Percentiles rank a stretch among this genome's conserved stretches.
Evolutionary conservation across 805 yeast genomes (phyloP).

Genomic region (Wickerhamiella alocasiicola): DNA sequence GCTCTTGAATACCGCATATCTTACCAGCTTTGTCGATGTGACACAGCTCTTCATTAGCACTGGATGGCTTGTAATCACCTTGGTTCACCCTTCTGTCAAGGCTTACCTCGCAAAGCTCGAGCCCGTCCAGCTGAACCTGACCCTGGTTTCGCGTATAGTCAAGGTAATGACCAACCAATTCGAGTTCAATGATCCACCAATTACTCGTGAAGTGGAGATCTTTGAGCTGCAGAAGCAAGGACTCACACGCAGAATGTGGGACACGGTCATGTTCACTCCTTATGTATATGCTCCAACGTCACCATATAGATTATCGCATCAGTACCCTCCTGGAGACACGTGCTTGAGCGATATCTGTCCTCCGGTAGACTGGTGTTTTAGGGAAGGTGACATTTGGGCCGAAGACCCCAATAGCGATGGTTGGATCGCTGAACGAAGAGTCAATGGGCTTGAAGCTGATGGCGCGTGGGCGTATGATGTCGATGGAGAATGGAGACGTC

Average conservation of each 20-base stretch:
- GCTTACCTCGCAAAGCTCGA: slow-evolving; percentile 23
- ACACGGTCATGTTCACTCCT: slow-evolving; percentile 43
- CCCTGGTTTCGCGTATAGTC: slow-evolving; percentile 26
- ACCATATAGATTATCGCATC: slow-evolving; percentile 34
- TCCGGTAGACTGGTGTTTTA: slow-evolving; percentile 66
- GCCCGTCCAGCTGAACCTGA: slow-evolving; percentile 19
- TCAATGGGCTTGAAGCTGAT: slow-evolving; percentile 23
- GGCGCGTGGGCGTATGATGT: slow-evolving; percentile 31
- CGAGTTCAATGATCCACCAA: slow-evolving; percentile 54
- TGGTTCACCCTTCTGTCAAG: slow-evolving; percentile 48
- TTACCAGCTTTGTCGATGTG: slow-evolving; percentile 39
- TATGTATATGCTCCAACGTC: slow-evolving; percentile 43
- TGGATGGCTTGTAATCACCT: slow-evolving; percentile 44
- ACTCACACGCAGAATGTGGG: slow-evolving; percentile 48
- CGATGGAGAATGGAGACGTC: slow-evolving; percentile 31
- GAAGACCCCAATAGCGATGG: slow-evolving; percentile 41
- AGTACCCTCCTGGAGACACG: slow-evolving; percentile 54
- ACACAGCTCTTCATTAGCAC: slow-evolving; percentile 39
- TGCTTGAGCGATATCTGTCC: slow-evolving; percentile 45
- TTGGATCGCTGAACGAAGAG: slow-evolving; percentile 42
- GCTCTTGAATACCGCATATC: slow-evolving; percentile 24
- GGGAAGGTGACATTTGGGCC: slow-evolving; percentile 47
- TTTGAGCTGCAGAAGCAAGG: slow-evolving; percentile 64
- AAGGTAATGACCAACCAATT: slow-evolving; percentile 36
- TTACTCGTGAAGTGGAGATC: slow-evolving; percentile 51